phyloP scores from a whole-genome alignment of 2,329 filamentous ascomycete species.

The Diaporthe capsici region DNA sequence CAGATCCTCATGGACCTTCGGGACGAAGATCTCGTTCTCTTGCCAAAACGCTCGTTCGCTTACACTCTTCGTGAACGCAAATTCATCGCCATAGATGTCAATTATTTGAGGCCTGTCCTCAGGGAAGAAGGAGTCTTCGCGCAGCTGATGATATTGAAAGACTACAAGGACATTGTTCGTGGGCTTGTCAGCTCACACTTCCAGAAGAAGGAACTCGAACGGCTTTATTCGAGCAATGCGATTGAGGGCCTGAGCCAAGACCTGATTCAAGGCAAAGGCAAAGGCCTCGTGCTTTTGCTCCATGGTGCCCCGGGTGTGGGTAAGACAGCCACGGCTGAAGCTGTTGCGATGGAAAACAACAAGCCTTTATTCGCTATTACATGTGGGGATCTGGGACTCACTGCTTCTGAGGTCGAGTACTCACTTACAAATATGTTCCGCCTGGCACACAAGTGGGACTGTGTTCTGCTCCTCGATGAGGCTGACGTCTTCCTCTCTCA shows the following conservation, averaged over 20 bases:
- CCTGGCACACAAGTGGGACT: slow-evolving; percentile 47
- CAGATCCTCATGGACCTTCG: neutral
- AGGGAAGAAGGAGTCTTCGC: neutral
- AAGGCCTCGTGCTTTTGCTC: slow-evolving; percentile 53
- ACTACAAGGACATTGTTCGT: slow-evolving; percentile 18
- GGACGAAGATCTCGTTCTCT: slow-evolving; percentile 12
- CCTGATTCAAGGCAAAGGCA: slow-evolving; percentile 49
- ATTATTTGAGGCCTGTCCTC: slow-evolving; percentile 6
- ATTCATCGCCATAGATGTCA: slow-evolving; percentile 19
- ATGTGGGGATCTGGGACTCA: slow-evolving; percentile 47
- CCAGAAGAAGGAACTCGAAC: slow-evolving; percentile 11
- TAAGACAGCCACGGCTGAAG: slow-evolving; percentile 33
- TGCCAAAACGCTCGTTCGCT: slow-evolving; percentile 13
- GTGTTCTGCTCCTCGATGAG: slow-evolving; percentile 48
- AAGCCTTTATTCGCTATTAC: slow-evolving; percentile 49
- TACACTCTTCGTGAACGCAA: slow-evolving; percentile 21
- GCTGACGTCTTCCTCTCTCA: slow-evolving; percentile 33
- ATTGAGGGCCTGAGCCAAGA: slow-evolving; percentile 17
- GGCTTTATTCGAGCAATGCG: neutral
- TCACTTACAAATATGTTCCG: slow-evolving; percentile 45
- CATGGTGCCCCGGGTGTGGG: slow-evolving; percentile 34
- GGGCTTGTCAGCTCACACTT: slow-evolving; percentile 17
- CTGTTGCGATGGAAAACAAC: slow-evolving; percentile 3
- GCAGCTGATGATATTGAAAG: slow-evolving; percentile 10
- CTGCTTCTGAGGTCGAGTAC: slow-evolving; percentile 44